Evolutionary conservation across 345 rosid species (phyloP).

Genomic region (Rhizophora mangle): DNA sequence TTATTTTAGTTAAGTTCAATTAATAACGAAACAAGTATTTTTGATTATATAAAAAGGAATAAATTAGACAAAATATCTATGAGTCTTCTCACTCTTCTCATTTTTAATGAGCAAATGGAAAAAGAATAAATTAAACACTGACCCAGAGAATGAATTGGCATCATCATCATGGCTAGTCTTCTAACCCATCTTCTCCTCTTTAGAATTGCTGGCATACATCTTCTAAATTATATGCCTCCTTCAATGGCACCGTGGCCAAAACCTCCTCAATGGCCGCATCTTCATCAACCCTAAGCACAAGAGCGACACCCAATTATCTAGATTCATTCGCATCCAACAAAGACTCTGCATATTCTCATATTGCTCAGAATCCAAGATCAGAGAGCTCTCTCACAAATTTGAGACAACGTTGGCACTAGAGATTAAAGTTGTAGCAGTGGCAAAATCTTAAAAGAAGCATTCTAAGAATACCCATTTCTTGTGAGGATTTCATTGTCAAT

Average conservation of each 20-base stretch:
- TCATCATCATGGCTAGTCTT: slow-evolving; percentile 28
- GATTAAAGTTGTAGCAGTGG: slow-evolving; percentile 9
- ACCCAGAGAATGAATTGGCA: slow-evolving; percentile 26
- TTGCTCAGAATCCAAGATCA: slow-evolving; percentile 8
- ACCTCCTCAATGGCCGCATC: slow-evolving; percentile 27
- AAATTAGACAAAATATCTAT: too few relatives aligned
- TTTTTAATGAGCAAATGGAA: too few relatives aligned
- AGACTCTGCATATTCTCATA: slow-evolving; percentile 12
- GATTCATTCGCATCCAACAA: slow-evolving; percentile 26
- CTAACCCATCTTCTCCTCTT: slow-evolving; percentile 28
- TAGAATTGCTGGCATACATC: slow-evolving; percentile 13
- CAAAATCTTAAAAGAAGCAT: slow-evolving; percentile 5
- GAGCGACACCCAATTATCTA: slow-evolving; percentile 17
- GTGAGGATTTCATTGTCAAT: slow-evolving; percentile 16
- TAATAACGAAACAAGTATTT: too few relatives aligned
- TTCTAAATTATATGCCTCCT: slow-evolving; percentile 28
- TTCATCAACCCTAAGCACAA: slow-evolving; percentile 21
- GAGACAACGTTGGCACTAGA: slow-evolving; percentile 14
- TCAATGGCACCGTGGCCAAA: slow-evolving; percentile 15
- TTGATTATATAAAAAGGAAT: too few relatives aligned
- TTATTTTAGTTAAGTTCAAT: too few relatives aligned
- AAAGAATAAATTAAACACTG: too few relatives aligned
- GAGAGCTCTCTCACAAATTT: slow-evolving; percentile 11
- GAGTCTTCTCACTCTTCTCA: too few relatives aligned
- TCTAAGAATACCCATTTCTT: slow-evolving; percentile 3